Percentiles rank a stretch among this genome's conserved stretches.
Conservation (phyloP, 2,329 filamentous ascomycete species). For the Fonsecaea multimorphosa region DNA sequence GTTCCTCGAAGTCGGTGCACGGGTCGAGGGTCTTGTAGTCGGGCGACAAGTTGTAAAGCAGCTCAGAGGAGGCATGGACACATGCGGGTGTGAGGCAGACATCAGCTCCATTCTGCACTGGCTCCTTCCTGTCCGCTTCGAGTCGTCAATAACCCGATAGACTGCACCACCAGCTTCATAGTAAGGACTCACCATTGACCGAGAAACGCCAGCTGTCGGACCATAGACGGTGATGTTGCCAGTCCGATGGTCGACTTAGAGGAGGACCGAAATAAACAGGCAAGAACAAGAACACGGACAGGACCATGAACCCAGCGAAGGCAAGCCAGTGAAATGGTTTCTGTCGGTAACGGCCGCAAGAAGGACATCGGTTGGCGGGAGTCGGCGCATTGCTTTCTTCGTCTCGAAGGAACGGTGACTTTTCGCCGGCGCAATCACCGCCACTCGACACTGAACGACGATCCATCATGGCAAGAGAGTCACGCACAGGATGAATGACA, state of each 20-base stretch:
- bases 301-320: neutral
- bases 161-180: neutral
- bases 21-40: slow-evolving; percentile 69
- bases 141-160: neutral
- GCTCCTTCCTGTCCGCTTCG: neutral
- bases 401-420: slow-evolving; percentile 4
- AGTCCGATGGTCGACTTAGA: too few relatives aligned
- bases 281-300: neutral
- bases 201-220: neutral
- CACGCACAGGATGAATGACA: neutral
- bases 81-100: slow-evolving; percentile 66
- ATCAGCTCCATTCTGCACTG: neutral
- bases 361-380: neutral
- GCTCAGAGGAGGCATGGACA: slow-evolving; percentile 66
- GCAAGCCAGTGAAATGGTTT: neutral
- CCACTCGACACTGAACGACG: neutral
- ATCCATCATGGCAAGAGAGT: neutral
- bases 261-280: neutral
- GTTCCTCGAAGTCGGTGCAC: slow-evolving; percentile 71
- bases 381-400: slow-evolving; percentile 8
- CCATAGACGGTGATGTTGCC: neutral
- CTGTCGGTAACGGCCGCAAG: neutral
- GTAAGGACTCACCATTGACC: neutral
- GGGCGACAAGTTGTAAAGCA: slow-evolving; percentile 67
- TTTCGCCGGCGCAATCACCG: neutral